Evolutionary conservation across 352 stramenopile genomes (phyloP), one percentile per base, ranked within the genome.

Genomic region (Pythium myriotylum): DNA sequence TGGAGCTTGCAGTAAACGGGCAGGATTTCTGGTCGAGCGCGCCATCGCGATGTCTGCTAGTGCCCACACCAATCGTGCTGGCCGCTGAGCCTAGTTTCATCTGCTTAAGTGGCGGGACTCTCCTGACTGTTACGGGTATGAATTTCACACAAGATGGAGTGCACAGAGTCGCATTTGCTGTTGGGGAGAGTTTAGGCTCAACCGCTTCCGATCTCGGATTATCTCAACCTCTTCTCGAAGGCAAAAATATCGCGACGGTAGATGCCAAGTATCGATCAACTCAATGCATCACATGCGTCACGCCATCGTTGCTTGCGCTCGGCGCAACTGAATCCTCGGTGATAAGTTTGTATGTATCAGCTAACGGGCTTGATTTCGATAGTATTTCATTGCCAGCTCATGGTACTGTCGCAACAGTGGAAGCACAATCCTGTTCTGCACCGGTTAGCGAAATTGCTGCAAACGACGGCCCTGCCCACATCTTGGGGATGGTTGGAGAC

Each of bases 291-390:
- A 62, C 59, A 4, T 80, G 72, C 40, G 37, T 67, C 16, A 75
- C 72, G 20, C 72, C 72, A 7, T 50, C 68, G 7, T 64, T 75
- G 3, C 26, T 63, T 13, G 2, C 40, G 7, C 19, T 68, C 9
- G 29, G 54, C 14, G 62, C 68, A 4, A 62, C 20, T 3, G 62
- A 64, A 7, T 20, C 33, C 40, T 67, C 59, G 29, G 42, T 60
- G n/a, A 54, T 65, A 19, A 70, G 37, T 22, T 27, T 73, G 20
- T 72, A 62, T 46, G 63, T 80, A 24, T 49, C 70, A 1, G 26
- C 68, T 42, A 80, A 80, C 33, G 72, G 72, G 16, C 13, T 80
- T n/a, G 72, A 80, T 37, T 80, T 80, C 22, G 72, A 80, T 47
- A 77, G 72, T 41, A 54, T 80, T 23, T 60, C 66, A 1, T 52